These are phyloP conservation scores for Xylariaceae sp. DNA, from an alignment of 2,329 filamentous ascomycete species.

Conservation along the genomic window DNA sequence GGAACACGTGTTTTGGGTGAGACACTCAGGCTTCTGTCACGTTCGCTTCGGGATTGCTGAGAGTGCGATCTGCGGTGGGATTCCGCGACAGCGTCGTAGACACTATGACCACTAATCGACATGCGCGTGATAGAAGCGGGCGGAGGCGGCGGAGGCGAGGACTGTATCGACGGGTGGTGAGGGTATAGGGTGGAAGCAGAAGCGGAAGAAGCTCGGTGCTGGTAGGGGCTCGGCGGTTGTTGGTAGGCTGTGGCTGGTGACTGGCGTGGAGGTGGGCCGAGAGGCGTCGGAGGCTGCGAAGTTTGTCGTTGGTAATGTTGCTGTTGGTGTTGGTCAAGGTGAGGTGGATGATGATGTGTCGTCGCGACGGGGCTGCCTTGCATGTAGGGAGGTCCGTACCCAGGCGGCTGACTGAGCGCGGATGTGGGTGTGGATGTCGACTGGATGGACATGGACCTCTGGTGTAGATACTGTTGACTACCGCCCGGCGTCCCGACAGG, in stretches of 20 bases:
- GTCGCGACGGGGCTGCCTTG: constrained; percentile 57
- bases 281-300: constrained; percentile 59
- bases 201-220: constrained; percentile 49
- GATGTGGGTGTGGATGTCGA: constrained; percentile 65
- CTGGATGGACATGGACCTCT: constrained; percentile 60
- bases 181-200: constrained; percentile 32
- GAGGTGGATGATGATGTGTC: constrained; percentile 45
- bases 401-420: constrained; percentile 58
- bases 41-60: constrained; percentile 60
- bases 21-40: constrained; percentile 72
- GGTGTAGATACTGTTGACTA: constrained; percentile 42
- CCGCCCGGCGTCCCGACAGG: constrained; percentile 49
- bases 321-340: constrained; percentile 32
- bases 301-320: constrained; percentile 48
- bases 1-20: constrained; percentile 74
- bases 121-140: constrained; percentile 42
- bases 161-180: constrained; percentile 35
- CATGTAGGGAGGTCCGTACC: constrained; percentile 52
- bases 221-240: constrained; percentile 63
- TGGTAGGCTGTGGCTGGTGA: constrained; percentile 46
- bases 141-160: constrained; percentile 42
- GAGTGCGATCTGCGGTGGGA: constrained; percentile 54
- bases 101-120: constrained; percentile 45
- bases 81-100: constrained; percentile 49
- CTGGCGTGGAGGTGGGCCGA: constrained; percentile 48